A percentile compares a stretch with the other conserved stretches of the same genome.
Conservation (phyloP, 106 monocot species). For the Vanilla planifolia region DNA sequence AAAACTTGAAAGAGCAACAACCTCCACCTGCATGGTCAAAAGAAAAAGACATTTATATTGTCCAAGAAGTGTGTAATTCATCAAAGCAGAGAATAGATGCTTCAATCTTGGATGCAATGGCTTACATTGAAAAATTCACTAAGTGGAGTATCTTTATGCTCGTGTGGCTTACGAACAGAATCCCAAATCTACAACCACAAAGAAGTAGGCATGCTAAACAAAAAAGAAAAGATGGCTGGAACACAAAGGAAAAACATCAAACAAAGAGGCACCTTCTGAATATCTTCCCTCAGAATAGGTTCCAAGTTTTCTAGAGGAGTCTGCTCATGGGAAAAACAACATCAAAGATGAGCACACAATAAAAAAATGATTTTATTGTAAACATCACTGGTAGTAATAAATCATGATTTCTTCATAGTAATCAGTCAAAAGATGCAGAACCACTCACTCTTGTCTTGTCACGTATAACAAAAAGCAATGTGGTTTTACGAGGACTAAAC, state of each 20-base stretch:
- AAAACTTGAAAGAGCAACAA: constrained; percentile 85
- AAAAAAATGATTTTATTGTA: constrained; percentile 2
- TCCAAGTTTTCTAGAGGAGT: constrained; percentile 91
- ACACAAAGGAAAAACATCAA: not conserved
- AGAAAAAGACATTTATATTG: too few relatives aligned
- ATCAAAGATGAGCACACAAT: not conserved
- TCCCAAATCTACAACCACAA: constrained; percentile 85
- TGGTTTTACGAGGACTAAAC: constrained; percentile 95
- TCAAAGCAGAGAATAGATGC: not conserved
- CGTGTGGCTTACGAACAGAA: constrained; percentile 74
- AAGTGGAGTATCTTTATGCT: constrained; percentile 80
- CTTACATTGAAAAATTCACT: constrained; percentile 98
- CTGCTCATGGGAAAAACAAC: constrained; percentile 24
- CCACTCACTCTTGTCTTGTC: constrained; percentile 75
- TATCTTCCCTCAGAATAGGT: constrained; percentile 89
- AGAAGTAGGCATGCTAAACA: constrained; percentile 3
- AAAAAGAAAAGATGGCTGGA: not conserved
- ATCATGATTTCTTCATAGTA: not conserved
- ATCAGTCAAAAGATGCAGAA: not conserved
- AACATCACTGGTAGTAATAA: not conserved
- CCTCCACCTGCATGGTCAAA: constrained; percentile 43
- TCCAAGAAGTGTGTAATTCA: not conserved
- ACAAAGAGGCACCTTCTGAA: constrained; percentile 67
- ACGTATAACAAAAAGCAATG: constrained; percentile 92
- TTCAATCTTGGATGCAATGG: too few relatives aligned